Evolutionary conservation across 2,329 filamentous ascomycete species (phyloP), one percentile per base, ranked within the genome.

Genomic region (Onygenales sp.): DNA sequence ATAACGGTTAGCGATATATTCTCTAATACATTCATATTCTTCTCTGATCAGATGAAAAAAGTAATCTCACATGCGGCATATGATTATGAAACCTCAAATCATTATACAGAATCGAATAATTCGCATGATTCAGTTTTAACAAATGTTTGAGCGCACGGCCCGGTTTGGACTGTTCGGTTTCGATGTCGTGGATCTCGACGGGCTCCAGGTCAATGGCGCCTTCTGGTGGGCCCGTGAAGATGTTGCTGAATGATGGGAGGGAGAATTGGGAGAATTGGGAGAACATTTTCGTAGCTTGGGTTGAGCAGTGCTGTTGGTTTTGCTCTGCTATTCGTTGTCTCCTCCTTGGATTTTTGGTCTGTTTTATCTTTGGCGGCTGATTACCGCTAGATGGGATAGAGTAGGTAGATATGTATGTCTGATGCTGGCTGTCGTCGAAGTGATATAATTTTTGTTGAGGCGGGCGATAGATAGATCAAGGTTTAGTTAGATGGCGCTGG

Each of bases 91-190:
- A 93, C 57, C 80, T 75, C 4, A 86, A 74, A 51, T 86, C 68
- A 66, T 91, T 83, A 68, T 87, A 93, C 52, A 95, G 72, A 60
- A 97, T 84, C 35, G 89, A 83, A 70, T 95, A 82, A 66, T 93
- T 95, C 60, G 85, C 85, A 72, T 98, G 93, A 68, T 97, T 97
- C 51, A 91, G 85, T 69, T 87, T 89, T 56, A 98, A 70, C 11
- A 98, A 76, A 71, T 97, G 90, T 73, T 95, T 96, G 57, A 98
- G 77, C 17, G 88, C 88, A 57, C 92, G 79, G 14, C 86, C 83
- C 54, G 87, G 78, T 68, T 89, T 92, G 65, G 94, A 89, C 7
- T 84, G 79, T 47, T 83, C 78, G 5, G 85, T 86, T 72, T 97
- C 92, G 62, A 95, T 80, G 67, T 87, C 81, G 70, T 94, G 83